Conservation (phyloP, 768 basidiomycete genomes). For the Mycena floridula region DNA sequence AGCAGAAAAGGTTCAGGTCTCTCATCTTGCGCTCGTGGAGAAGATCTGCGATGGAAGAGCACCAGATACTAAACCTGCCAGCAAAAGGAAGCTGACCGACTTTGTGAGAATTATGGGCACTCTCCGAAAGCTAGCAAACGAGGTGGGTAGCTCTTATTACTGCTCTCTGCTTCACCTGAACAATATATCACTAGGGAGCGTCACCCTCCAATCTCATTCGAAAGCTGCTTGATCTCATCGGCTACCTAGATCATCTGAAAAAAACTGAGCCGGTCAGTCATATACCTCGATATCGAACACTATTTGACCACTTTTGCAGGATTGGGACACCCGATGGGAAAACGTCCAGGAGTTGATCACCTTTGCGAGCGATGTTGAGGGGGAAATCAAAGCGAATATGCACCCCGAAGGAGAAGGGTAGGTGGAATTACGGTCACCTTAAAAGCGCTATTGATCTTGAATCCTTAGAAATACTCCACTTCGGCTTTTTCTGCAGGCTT, state of each 20-base stretch:
- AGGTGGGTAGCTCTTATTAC: constrained; percentile 31
- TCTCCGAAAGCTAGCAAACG: constrained; percentile 45
- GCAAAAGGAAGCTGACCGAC: constrained; percentile 53
- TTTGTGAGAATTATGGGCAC: constrained; percentile 55
- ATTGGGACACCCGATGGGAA: constrained; percentile 75
- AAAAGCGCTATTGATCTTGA: not conserved
- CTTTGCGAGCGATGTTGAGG: constrained; percentile 59
- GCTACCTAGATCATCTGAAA: constrained; percentile 64
- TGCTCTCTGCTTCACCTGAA: not conserved
- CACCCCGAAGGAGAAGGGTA: constrained; percentile 1
- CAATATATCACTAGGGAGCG: constrained; percentile 34
- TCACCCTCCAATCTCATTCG: constrained; percentile 61
- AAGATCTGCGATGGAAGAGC: constrained; percentile 54
- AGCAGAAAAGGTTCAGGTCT: constrained; percentile 44
- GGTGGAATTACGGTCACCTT: not conserved
- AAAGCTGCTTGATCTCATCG: constrained; percentile 46
- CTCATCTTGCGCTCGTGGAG: constrained; percentile 56
- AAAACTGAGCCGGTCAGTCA: too few relatives aligned
- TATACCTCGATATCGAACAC: too few relatives aligned
- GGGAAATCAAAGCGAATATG: constrained; percentile 6
- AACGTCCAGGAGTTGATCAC: constrained; percentile 82
- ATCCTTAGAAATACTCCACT: constrained; percentile 49
- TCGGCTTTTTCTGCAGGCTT: constrained; percentile 68
- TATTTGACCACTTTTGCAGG: too few relatives aligned
- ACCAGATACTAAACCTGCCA: constrained; percentile 59